phyloP scores from a whole-genome alignment of 2,329 filamentous ascomycete genomes.

The Cercospora zeina region DNA sequence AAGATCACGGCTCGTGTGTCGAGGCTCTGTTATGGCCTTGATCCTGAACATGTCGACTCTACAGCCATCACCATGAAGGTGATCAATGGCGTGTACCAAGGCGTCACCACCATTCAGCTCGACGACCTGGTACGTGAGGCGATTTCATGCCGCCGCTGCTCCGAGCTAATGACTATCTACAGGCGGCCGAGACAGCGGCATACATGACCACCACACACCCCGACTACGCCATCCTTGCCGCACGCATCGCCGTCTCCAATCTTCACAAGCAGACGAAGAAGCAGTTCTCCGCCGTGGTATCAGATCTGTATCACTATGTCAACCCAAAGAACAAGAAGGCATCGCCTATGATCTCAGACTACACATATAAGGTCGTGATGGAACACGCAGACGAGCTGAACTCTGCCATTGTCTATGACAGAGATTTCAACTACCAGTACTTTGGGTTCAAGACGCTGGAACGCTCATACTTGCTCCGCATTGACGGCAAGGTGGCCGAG shows the following conservation, averaged over 20 bases:
- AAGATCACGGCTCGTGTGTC: conserved; percentile 99
- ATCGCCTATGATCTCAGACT: conserved; percentile 92
- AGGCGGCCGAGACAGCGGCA: conserved; percentile 97
- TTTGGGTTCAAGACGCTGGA: conserved; percentile 99
- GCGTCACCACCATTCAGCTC: conserved; percentile 92
- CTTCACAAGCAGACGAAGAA: conserved; percentile 99
- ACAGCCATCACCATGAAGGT: conserved; percentile 99
- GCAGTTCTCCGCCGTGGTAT: conserved; percentile 94
- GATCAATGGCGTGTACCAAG: conserved; percentile 98
- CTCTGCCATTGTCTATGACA: conserved; percentile 97
- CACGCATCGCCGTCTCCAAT: conserved; percentile 97
- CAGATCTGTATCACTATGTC: conserved; percentile 90
- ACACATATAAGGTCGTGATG: conserved; percentile 91
- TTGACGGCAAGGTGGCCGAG: conserved; percentile 94
- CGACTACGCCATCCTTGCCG: conserved; percentile 97
- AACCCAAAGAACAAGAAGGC: conserved; percentile 84
- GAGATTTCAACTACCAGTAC: conserved; percentile 99
- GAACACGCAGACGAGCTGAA: conserved; percentile 95
- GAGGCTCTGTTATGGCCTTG: conserved; percentile 93
- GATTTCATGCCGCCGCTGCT: conserved; percentile 15
- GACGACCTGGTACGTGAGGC: conserved; percentile 80
- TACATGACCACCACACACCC: conserved; percentile 99
- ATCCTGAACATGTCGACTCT: conserved; percentile 92
- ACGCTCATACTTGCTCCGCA: conserved; percentile 93
- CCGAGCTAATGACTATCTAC: conserved; percentile 23